Conservation (phyloP, 2,329 filamentous ascomycete genomes). For the Penicillium capsulatum region DNA sequence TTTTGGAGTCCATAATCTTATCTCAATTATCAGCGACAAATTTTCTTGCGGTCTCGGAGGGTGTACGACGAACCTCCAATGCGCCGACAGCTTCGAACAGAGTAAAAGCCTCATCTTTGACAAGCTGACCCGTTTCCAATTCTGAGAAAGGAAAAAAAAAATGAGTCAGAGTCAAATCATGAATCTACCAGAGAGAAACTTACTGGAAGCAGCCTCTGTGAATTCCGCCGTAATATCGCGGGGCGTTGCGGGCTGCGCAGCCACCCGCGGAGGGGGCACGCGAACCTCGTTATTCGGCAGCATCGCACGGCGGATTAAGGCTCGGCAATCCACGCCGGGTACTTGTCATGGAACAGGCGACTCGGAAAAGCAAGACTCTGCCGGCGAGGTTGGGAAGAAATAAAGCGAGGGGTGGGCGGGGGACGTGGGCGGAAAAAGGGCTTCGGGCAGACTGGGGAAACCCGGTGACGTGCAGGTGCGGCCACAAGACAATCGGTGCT, state of each 20-base stretch:
- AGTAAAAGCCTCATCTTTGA: conserved; percentile 93
- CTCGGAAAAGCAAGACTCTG: conserved; percentile 3
- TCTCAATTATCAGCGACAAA: neutral
- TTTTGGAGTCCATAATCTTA: conserved; percentile 98
- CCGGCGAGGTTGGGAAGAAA: conserved; percentile 7
- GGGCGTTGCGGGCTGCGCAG: conserved; percentile 37
- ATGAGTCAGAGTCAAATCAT: neutral
- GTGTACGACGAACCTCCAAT: conserved; percentile 49
- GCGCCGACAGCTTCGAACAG: conserved; percentile 88
- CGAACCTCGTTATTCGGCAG: conserved; percentile 34
- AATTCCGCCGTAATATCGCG: conserved; percentile 57
- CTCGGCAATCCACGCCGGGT: conserved; percentile 27
- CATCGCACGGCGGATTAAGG: conserved; percentile 24
- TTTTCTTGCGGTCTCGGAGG: conserved; percentile 6
- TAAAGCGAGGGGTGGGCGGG: conserved; percentile 15
- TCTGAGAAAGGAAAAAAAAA: conserved; percentile 47
- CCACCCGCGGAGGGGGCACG: conserved; percentile 29
- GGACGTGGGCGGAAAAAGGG: conserved; percentile 20
- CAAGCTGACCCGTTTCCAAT: conserved; percentile 71
- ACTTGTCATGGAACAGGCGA: conserved; percentile 9
- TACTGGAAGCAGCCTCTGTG: conserved; percentile 50
- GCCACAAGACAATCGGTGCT: conserved; percentile 4
- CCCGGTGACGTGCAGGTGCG: conserved; percentile 22
- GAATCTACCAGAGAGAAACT: conserved; percentile 3
- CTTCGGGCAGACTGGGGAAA: conserved; percentile 12